phyloP scores from a whole-genome alignment of 2,329 filamentous ascomycete genomes.

The Monilinia fructicola region DNA sequence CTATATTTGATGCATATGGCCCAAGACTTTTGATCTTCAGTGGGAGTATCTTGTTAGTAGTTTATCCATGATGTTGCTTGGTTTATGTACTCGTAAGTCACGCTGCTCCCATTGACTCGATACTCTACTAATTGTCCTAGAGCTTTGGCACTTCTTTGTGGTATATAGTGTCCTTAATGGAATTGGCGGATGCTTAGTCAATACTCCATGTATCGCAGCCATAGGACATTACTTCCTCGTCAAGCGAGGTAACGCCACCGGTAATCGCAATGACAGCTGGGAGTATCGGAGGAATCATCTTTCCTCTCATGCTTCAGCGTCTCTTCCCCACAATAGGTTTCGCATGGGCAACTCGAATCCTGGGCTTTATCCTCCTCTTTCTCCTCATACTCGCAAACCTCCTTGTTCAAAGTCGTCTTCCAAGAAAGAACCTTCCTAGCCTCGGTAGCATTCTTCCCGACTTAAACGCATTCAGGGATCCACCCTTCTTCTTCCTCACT shows the following conservation, averaged over 20 bases:
- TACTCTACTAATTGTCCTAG: constrained; percentile 30
- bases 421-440: constrained; percentile 46
- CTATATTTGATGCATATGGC: constrained; percentile 66
- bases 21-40: constrained; percentile 46
- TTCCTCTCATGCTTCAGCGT: constrained; percentile 49
- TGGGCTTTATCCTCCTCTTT: constrained; percentile 39
- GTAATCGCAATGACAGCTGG: constrained; percentile 64
- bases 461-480: constrained; percentile 62
- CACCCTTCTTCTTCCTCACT: constrained; percentile 64
- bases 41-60: constrained; percentile 38
- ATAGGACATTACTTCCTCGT: constrained; percentile 65
- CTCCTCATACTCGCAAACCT: constrained; percentile 38
- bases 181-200: constrained; percentile 61
- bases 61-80: constrained; percentile 50
- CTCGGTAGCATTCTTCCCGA: constrained; percentile 53
- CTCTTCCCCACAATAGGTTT: constrained; percentile 41
- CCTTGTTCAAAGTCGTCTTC: constrained; percentile 56
- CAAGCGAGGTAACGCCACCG: constrained; percentile 63
- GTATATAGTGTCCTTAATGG: constrained; percentile 63
- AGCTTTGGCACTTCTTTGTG: constrained; percentile 70
- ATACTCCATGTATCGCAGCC: constrained; percentile 63
- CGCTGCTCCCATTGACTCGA: neutral
- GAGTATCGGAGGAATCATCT: constrained; percentile 56
- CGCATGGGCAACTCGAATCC: constrained; percentile 39
- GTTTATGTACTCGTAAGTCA: constrained; percentile 53